Base-by-base conservation (phyloP, 306 rosid species). In the Prunus davidiana region DNA sequence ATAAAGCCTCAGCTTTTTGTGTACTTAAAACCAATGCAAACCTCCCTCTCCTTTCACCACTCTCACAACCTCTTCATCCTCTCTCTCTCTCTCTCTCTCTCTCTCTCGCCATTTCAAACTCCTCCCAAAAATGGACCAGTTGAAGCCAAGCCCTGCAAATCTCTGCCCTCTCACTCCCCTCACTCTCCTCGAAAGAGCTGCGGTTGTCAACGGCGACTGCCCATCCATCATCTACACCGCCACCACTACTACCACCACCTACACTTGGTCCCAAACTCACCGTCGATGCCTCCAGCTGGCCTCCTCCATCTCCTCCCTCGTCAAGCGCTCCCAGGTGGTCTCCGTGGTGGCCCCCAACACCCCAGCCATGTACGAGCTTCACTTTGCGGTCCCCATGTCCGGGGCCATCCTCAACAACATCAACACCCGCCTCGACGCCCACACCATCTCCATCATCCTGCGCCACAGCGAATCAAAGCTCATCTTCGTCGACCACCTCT, bases 301-400 rank as follows among this genome's bases (percentile, higher is more conserved):
- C 10, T 91, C 93, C 2, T 83, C 97, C 14, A 72, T 91, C 12
- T 18, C 84, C 6, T 79, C 86, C 54, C 10, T 10, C 47, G 12
- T 77, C 41, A 19, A 27, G 1, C 51, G 34, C 0, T 79, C 87
- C 22, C 77, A 87, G 3, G 89, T 91, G 0, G 91, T 89, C n/a
- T 91, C 98, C 25, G 89, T 88, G 1, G 12, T 93, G 20, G 72
- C 89, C 15, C 94, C 94, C 74, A 93, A 90, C 78, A 72, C 81
- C 18, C 90, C 91, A 0, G 69, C 92, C 60, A 86, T 88, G 92
- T 93, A 87, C 79, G 93, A 90, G 64, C 91, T 93, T 25, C 97
- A 92, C 2, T 92, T 92, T 64, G 89, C 94, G 0, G 88, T 90
- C 10, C 97, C 97, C 4, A 83, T 93, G 90, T 34, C 87, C 49